phyloP scores from a whole-genome alignment of 768 basidiomycete genomes.

The Hysterangium stoloniferum region DNA sequence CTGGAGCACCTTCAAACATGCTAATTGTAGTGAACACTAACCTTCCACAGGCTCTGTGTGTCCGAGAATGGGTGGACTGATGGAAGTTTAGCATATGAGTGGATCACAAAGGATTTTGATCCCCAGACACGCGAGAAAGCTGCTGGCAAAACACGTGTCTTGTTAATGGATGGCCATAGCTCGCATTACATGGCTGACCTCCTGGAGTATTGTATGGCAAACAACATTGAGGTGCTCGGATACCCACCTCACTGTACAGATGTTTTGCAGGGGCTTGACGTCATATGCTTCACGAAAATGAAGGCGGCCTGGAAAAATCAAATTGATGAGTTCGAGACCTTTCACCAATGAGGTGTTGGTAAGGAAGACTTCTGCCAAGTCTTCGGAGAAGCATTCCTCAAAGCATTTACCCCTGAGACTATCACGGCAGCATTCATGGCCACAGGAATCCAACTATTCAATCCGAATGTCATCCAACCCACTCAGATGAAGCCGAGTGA shows the following conservation, averaged over 20 bases:
- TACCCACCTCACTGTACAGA: slow-evolving; percentile 41
- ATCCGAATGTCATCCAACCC: slow-evolving; percentile 20
- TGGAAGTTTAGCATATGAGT: slow-evolving; percentile 29
- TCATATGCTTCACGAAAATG: slow-evolving; percentile 28
- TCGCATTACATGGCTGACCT: slow-evolving; percentile 34
- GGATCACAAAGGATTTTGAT: slow-evolving; percentile 33
- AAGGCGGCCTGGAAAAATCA: slow-evolving; percentile 25
- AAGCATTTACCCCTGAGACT: slow-evolving; percentile 18
- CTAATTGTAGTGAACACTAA: not conserved
- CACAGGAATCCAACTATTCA: slow-evolving; percentile 26
- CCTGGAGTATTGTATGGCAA: slow-evolving; percentile 28
- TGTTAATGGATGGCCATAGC: slow-evolving; percentile 40
- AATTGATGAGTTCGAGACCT: slow-evolving; percentile 21
- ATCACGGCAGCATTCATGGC: slow-evolving; percentile 25
- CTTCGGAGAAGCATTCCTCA: slow-evolving; percentile 26
- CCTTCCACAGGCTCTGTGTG: slow-evolving; percentile 21
- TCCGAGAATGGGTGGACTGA: slow-evolving; percentile 32
- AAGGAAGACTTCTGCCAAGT: slow-evolving; percentile 33
- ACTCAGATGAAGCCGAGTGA: slow-evolving; percentile 24
- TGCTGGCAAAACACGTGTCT: slow-evolving; percentile 21
- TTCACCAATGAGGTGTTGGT: slow-evolving; percentile 18
- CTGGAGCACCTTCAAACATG: slow-evolving; percentile 31
- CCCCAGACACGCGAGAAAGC: slow-evolving; percentile 30
- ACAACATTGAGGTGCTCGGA: slow-evolving; percentile 35
- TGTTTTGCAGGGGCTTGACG: slow-evolving; percentile 37